These are phyloP conservation scores for Dichomitus squalens DNA, from an alignment of 1,284 basidiomycete genomes.

Conservation along the genomic window DNA sequence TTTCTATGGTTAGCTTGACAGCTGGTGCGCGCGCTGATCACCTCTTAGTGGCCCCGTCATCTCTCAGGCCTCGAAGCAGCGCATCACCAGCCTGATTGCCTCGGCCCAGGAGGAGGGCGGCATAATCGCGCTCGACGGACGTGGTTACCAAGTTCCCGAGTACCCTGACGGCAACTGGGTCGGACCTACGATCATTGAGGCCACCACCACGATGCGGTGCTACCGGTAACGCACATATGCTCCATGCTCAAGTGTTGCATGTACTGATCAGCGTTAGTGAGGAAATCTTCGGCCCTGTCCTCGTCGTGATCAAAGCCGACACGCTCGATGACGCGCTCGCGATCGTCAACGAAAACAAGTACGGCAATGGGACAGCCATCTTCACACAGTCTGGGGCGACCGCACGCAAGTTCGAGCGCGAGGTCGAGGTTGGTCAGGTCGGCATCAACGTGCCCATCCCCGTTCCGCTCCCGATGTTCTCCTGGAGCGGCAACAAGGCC, in stretches of 20 bases:
- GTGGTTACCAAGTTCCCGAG: slow-evolving; percentile 65
- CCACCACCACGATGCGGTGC: slow-evolving; percentile 80
- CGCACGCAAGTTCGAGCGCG: slow-evolving; percentile 89
- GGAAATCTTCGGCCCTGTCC: slow-evolving; percentile 95
- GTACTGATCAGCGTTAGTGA: slow-evolving; percentile 50
- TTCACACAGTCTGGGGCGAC: slow-evolving; percentile 98
- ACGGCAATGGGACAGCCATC: slow-evolving; percentile 95
- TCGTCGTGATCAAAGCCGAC: slow-evolving; percentile 80
- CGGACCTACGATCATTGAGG: slow-evolving; percentile 91
- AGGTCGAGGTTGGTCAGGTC: slow-evolving; percentile 91
- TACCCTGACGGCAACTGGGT: slow-evolving; percentile 96
- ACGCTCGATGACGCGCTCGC: slow-evolving; percentile 91
- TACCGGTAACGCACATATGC: slow-evolving; percentile 62
- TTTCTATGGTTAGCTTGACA: too few relatives aligned
- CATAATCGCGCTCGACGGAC: slow-evolving; percentile 87
- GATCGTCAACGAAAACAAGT: slow-evolving; percentile 88
- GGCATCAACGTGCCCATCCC: slow-evolving; percentile 95
- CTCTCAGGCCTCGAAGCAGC: slow-evolving; percentile 82
- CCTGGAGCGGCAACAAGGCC: slow-evolving; percentile 91
- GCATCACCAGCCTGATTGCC: slow-evolving; percentile 78
- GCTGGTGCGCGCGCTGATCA: background rate
- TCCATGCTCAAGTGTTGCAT: background rate
- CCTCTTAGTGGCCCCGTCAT: slow-evolving; percentile 86
- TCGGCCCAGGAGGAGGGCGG: slow-evolving; percentile 89
- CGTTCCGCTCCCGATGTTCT: slow-evolving; percentile 90